These are phyloP conservation scores for Brassica cretica DNA, from an alignment of 345 rosid genomes.

Conservation along the genomic window DNA sequence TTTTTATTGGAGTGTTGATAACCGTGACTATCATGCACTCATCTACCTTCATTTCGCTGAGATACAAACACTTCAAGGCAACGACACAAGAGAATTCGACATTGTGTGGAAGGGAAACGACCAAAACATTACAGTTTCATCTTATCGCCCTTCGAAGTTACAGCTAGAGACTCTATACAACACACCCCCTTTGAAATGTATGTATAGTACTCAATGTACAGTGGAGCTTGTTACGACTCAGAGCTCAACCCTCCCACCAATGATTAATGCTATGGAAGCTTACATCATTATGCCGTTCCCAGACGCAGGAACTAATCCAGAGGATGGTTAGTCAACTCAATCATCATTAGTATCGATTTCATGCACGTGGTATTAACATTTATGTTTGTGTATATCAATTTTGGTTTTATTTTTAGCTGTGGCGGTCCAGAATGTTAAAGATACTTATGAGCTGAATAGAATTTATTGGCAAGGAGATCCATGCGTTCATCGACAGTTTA, in stretches of 20 bases:
- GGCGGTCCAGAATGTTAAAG: constrained; percentile 30
- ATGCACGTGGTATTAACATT: neutral
- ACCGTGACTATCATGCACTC: neutral
- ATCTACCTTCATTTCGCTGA: constrained; percentile 5
- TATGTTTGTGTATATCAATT: neutral
- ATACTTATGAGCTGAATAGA: constrained; percentile 22
- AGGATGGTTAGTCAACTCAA: neutral
- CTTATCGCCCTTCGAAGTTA: neutral
- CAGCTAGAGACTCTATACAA: neutral
- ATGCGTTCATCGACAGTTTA: constrained; percentile 21
- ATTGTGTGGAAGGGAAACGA: neutral
- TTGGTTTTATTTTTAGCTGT: constrained; percentile 11
- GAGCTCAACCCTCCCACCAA: neutral
- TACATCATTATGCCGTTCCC: neutral
- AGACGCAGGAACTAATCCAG: neutral
- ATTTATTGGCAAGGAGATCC: constrained; percentile 54
- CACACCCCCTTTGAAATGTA: neutral
- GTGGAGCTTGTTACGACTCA: neutral
- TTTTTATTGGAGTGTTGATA: constrained; percentile 3
- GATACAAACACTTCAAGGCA: neutral
- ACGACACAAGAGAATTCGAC: neutral
- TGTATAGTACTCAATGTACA: neutral
- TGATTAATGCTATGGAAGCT: neutral
- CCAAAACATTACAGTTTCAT: neutral
- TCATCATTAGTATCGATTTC: neutral